Conservation (phyloP, 139 green algal genomes). For the Pleodorina starrii region DNA sequence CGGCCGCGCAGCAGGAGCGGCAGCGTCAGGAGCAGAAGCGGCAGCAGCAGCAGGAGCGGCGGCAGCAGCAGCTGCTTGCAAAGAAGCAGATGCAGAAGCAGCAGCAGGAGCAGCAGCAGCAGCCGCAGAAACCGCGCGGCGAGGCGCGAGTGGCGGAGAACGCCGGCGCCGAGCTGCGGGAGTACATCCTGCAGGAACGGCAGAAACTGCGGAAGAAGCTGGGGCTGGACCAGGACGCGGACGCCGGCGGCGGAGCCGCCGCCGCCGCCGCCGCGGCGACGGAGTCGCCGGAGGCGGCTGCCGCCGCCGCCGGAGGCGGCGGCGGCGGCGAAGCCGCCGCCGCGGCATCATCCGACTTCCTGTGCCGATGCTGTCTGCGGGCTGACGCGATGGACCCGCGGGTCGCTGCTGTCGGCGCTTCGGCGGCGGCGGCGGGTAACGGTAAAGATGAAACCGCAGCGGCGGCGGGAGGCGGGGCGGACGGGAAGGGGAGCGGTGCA, state of each 20-base stretch:
- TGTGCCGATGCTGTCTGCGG: slow-evolving; percentile 24
- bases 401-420: not conserved
- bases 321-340: no score
- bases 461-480: no score
- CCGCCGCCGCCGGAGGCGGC: not conserved
- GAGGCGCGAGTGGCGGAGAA: slow-evolving; percentile 6
- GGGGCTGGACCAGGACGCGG: slow-evolving; percentile 13
- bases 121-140: not conserved
- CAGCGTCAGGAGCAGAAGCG: not conserved
- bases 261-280: not conserved
- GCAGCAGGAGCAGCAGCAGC: not conserved
- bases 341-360: not conserved
- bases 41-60: slow-evolving; percentile 4
- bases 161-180: slow-evolving; percentile 11
- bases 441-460: not conserved
- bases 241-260: not conserved
- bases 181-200: slow-evolving; percentile 44
- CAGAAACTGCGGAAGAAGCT: slow-evolving; percentile 37
- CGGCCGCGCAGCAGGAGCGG: not conserved
- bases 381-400: not conserved
- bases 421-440: not conserved
- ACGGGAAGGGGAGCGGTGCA: not conserved
- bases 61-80: not conserved
- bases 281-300: not conserved
- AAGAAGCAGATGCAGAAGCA: not conserved